Base-by-base conservation (phyloP, 768 basidiomycete species). In the Termitomyces titanicus region DNA sequence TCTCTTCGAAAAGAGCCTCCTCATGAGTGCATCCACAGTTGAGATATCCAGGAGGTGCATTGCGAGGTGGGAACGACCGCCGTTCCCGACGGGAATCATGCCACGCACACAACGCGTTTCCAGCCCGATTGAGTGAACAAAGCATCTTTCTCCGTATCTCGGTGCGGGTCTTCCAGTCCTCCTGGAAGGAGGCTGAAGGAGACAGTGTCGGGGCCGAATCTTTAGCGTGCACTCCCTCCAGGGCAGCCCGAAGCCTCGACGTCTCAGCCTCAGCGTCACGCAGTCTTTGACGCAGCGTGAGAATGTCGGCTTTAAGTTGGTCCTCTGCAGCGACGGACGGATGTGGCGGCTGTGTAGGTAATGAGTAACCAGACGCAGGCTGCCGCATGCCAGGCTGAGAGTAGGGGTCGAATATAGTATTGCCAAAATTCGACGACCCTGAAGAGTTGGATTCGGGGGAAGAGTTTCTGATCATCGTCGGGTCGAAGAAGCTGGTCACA, bases 41-140 rank as follows among this genome's bases (percentile, higher is more conserved):
- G 54, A 94, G 82, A 61, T 79, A 79, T 10, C 89, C 87, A 0
- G 78, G 72, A 10, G 91, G 91, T 5, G 91, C 92, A 75, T 86
- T 86, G 44, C 91, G 83, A 10, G 92, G 89, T 3, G 91, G 88
- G 62, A 80, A 83, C 0, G 78, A 77, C 9, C 92, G 81, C 29
- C 92, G 85, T 70, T 94, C 91, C 27, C 91, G 83, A 44, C 91
- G 79, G 2, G 91, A 91, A 68, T 94, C 92, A 64, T 94, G 91
- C 91, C 91, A 94, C 3, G 92, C 86, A 67, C 91, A 93, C 34
- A 93, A 80, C 1, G 91, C 90, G 61, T 94, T 94, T 31, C 92
- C 92, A 0, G 91, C 91, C 48, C 92, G 83, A 69, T 94, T 93
- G 29, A 89, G 75, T 3, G 90, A 88, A 68, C 91, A 94, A 70